Evolutionary conservation across 2,329 filamentous ascomycete genomes (phyloP).

Genomic region (Fusarium sp.): DNA sequence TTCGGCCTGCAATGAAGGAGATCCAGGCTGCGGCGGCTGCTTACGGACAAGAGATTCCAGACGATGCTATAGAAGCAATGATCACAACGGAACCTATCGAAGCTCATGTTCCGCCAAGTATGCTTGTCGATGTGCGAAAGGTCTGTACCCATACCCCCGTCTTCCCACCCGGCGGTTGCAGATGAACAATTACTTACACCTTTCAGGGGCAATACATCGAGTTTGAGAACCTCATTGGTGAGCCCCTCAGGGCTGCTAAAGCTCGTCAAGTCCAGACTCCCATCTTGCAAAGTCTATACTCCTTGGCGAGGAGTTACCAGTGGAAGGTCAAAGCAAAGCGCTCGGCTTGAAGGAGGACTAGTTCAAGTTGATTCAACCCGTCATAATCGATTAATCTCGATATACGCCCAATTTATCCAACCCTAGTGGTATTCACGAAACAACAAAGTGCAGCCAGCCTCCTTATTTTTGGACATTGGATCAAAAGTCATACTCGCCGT

Average conservation of each 20-base stretch:
- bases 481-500: conserved; percentile 42
- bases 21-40: conserved; percentile 37
- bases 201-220: conserved; percentile 42
- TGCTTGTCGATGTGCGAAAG: conserved; percentile 41
- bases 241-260: conserved; percentile 38
- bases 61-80: conserved; percentile 38
- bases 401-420: background rate
- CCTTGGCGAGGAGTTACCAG: conserved; percentile 36
- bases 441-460: background rate
- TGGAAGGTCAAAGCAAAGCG: conserved; percentile 35
- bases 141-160: background rate
- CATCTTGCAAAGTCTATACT: conserved; percentile 35
- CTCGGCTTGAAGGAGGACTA: background rate
- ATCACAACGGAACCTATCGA: conserved; percentile 40
- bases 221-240: conserved; percentile 42
- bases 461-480: background rate
- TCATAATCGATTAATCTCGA: background rate
- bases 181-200: conserved; percentile 9
- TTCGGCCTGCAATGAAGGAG: conserved; percentile 42
- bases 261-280: conserved; percentile 30
- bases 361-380: background rate
- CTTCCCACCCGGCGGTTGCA: background rate
- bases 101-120: conserved; percentile 40
- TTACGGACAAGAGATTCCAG: conserved; percentile 37
- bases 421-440: background rate